These are phyloP conservation scores for Drechslerella dactyloides DNA, from an alignment of 2,329 filamentous ascomycete genomes.

Conservation along the genomic window DNA sequence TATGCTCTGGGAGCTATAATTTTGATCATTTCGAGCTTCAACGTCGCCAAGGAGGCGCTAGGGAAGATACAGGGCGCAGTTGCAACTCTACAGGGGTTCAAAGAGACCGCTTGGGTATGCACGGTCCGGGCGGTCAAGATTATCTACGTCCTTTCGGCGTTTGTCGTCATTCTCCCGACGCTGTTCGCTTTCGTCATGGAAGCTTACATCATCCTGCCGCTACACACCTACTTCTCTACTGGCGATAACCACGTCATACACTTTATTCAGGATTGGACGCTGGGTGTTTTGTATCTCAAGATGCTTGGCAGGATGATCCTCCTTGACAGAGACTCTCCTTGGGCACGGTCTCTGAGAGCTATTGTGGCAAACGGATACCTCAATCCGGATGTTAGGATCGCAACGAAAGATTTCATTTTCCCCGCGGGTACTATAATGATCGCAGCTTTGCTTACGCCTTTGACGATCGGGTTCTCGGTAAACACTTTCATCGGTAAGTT, in stretches of 20 bases:
- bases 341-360: constrained; percentile 73
- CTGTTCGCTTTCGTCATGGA: constrained; percentile 81
- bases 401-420: constrained; percentile 85
- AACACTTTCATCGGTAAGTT: constrained; percentile 58
- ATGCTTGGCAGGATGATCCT: constrained; percentile 74
- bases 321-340: constrained; percentile 71
- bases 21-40: constrained; percentile 63
- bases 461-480: constrained; percentile 65
- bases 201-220: constrained; percentile 83
- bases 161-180: constrained; percentile 80
- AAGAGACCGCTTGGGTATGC: constrained; percentile 39
- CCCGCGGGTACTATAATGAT: constrained; percentile 71
- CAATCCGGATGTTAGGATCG: constrained; percentile 76
- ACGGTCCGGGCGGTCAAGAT: constrained; percentile 60
- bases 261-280: constrained; percentile 89
- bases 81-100: constrained; percentile 34
- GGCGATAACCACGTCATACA: constrained; percentile 72
- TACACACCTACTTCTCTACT: constrained; percentile 74
- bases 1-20: constrained; percentile 75
- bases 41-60: constrained; percentile 37
- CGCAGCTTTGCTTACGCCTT: constrained; percentile 70
- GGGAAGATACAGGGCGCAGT: constrained; percentile 26
- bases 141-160: constrained; percentile 75
- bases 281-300: constrained; percentile 88
- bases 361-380: constrained; percentile 71